Conservation (phyloP, 257 asterid species). For the Coffea canephora region DNA sequence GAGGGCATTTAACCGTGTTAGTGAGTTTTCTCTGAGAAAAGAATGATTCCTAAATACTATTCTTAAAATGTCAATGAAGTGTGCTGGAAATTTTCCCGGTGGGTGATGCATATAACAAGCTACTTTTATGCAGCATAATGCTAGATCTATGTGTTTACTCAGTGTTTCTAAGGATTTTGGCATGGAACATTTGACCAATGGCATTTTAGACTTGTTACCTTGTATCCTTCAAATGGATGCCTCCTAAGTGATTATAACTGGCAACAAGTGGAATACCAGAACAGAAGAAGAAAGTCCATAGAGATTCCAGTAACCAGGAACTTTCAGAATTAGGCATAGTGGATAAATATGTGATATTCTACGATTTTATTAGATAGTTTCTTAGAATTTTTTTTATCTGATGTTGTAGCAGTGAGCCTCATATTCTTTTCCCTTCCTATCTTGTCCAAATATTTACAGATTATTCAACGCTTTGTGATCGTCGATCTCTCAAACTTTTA, state of each 20-base stretch:
- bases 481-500: conserved; percentile 97
- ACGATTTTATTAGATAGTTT: neutral
- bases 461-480: conserved; percentile 81
- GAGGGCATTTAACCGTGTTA: no score
- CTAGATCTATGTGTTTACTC: no score
- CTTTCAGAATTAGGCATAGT: neutral
- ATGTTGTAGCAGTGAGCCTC: neutral
- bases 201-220: neutral
- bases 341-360: neutral
- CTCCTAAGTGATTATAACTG: neutral
- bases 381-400: neutral
- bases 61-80: no score
- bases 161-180: neutral
- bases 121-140: neutral
- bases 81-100: neutral
- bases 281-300: neutral
- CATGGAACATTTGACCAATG: neutral
- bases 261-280: neutral
- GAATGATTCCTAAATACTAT: no score
- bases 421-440: neutral
- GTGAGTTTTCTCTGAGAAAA: no score
- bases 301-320: neutral
- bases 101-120: neutral
- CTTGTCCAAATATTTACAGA: conserved; percentile 45
- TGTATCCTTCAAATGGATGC: neutral